These are phyloP conservation scores for Fraxinus pennsylvanica DNA, from an alignment of 257 asterid species.

Conservation along the genomic window DNA sequence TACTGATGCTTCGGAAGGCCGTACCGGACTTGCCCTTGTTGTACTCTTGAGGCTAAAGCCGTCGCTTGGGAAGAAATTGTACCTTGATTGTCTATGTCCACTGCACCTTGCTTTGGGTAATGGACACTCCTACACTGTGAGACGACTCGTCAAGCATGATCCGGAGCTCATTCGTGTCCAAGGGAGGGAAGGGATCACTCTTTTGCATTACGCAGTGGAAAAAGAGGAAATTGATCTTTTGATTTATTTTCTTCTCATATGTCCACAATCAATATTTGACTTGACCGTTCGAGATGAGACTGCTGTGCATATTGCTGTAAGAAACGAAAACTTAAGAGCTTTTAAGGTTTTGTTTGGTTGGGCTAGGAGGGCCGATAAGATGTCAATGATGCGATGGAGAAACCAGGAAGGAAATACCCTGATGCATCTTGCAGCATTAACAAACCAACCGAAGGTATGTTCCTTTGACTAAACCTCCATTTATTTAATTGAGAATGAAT, in stretches of 20 bases:
- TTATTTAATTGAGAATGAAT: too few relatives aligned
- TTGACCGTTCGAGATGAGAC: neutral
- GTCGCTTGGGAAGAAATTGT: conserved; percentile 25
- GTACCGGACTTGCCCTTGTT: conserved; percentile 25
- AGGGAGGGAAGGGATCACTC: conserved; percentile 27
- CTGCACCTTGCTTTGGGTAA: too few relatives aligned
- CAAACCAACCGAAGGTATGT: too few relatives aligned
- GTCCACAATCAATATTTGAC: neutral
- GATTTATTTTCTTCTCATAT: neutral
- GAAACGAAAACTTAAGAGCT: neutral
- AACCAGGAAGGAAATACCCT: neutral
- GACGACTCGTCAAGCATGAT: too few relatives aligned
- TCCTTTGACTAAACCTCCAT: too few relatives aligned
- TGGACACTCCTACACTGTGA: too few relatives aligned
- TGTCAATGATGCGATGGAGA: too few relatives aligned
- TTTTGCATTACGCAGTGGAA: conserved; percentile 14
- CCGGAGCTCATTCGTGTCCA: conserved; percentile 24
- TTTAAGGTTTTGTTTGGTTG: neutral
- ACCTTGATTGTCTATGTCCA: conserved; percentile 29
- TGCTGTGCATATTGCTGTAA: neutral
- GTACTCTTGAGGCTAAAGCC: conserved; percentile 36
- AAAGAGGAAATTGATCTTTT: neutral
- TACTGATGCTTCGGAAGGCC: conserved; percentile 23
- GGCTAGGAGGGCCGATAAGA: neutral
- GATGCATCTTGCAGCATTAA: too few relatives aligned